Conservation (phyloP, 345 rosid genomes). For the Linum trigynum region DNA sequence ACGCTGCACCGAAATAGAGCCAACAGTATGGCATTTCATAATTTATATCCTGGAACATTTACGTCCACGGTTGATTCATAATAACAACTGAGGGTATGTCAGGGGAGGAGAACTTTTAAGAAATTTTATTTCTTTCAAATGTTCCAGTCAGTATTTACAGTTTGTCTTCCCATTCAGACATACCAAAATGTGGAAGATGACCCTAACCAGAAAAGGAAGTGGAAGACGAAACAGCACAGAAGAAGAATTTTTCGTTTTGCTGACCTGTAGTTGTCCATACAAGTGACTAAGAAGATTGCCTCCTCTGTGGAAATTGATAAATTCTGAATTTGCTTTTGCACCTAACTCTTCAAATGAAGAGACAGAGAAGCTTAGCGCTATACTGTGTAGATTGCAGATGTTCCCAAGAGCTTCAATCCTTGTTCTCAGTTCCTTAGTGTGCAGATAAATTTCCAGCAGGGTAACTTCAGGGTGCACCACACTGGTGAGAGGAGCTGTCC, state of each 20-base stretch:
- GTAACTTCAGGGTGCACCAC: slow-evolving; percentile 57
- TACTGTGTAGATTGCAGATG: slow-evolving; percentile 49
- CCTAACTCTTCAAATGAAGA: slow-evolving; percentile 47
- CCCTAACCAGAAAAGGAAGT: not conserved
- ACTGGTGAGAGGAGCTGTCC: slow-evolving; percentile 51
- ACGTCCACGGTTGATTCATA: no score
- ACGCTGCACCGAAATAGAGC: no score
- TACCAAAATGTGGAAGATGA: no score
- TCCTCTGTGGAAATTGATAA: slow-evolving; percentile 57
- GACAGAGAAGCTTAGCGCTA: slow-evolving; percentile 41
- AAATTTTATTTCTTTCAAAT: no score
- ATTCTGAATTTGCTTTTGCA: slow-evolving; percentile 34
- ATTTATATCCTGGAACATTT: no score
- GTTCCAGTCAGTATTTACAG: no score
- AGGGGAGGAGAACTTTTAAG: no score
- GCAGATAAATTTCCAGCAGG: slow-evolving; percentile 65
- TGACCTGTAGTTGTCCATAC: slow-evolving; percentile 65
- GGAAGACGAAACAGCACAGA: slow-evolving; percentile 3
- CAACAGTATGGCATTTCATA: slow-evolving; percentile 26
- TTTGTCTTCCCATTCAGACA: no score
- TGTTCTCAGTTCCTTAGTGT: slow-evolving; percentile 66
- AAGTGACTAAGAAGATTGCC: slow-evolving; percentile 76
- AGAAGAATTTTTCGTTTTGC: slow-evolving; percentile 10
- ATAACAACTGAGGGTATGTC: no score
- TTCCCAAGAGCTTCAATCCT: slow-evolving; percentile 79